A percentile compares a stretch with the other conserved stretches of the same genome.
Evolutionary conservation across 139 green algal species (phyloP).

Genomic region (Closterium sp.): DNA sequence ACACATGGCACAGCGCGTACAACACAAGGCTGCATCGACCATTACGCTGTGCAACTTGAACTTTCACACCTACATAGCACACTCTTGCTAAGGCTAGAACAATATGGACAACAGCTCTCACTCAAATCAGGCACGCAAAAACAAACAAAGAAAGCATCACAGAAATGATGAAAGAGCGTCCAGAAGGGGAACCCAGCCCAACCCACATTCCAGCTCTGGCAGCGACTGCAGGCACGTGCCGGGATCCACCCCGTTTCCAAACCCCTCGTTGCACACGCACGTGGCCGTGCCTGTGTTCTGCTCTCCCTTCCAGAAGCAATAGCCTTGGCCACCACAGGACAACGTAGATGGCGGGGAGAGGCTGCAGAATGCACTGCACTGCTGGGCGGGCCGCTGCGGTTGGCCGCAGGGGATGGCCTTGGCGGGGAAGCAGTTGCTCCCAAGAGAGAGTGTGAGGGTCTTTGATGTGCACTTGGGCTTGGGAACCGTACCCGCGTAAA

Average conservation of each 20-base stretch:
- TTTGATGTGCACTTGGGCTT: background rate
- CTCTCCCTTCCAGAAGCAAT: background rate
- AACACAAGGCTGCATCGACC: no score
- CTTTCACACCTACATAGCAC: no score
- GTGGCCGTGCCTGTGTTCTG: background rate
- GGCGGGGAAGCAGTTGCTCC: background rate
- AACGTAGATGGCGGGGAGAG: background rate
- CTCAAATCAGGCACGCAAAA: no score
- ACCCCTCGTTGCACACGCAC: background rate
- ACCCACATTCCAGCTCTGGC: background rate
- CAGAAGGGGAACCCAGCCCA: no score
- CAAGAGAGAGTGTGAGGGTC: background rate
- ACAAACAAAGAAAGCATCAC: no score
- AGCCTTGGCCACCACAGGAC: background rate
- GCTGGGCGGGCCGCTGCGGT: background rate
- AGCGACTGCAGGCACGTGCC: background rate
- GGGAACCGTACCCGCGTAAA: background rate
- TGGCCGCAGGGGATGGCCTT: background rate
- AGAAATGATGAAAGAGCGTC: no score
- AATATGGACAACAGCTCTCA: no score
- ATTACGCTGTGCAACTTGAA: no score
- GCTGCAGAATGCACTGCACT: background rate
- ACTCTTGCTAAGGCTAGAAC: no score
- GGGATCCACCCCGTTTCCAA: background rate
- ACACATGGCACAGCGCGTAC: no score